Percentiles rank a stretch among this genome's conserved stretches.
Evolutionary conservation across 2,329 filamentous ascomycete species (phyloP).

Genomic region (Cytospora paraplurivora): DNA sequence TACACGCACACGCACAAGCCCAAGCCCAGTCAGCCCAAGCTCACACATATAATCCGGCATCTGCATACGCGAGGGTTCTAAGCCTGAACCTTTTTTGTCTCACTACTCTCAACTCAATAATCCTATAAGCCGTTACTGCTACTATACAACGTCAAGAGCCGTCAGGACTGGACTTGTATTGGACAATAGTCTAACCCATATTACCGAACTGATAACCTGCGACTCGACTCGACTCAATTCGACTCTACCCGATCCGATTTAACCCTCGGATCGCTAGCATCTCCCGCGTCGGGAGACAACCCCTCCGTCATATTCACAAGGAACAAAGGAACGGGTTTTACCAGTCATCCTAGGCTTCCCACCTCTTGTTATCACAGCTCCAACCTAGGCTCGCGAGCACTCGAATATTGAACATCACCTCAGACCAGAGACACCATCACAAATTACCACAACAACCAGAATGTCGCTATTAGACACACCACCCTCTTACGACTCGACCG

Average conservation of each 20-base stretch:
- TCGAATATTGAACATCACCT: background rate
- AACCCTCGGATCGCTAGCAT: background rate
- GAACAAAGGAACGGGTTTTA: background rate
- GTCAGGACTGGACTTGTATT: background rate
- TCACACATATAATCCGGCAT: no score
- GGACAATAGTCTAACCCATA: background rate
- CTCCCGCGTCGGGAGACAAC: background rate
- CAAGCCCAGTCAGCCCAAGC: no score
- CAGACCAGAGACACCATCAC: background rate
- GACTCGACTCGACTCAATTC: background rate
- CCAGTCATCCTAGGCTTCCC: background rate
- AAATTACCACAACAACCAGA: background rate
- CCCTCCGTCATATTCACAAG: background rate
- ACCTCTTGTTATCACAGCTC: background rate
- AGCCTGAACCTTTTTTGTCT: no score
- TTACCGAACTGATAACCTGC: background rate
- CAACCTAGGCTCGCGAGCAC: background rate
- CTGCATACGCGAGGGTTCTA: no score
- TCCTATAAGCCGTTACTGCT: background rate
- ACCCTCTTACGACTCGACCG: conserved; percentile 13
- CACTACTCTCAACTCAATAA: no score
- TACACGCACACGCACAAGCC: no score
- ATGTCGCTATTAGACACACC: conserved; percentile 24
- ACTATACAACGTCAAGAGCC: background rate
- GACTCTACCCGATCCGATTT: background rate